Base-by-base conservation (phyloP, 306 rosid genomes). In the Acacia confusa region DNA sequence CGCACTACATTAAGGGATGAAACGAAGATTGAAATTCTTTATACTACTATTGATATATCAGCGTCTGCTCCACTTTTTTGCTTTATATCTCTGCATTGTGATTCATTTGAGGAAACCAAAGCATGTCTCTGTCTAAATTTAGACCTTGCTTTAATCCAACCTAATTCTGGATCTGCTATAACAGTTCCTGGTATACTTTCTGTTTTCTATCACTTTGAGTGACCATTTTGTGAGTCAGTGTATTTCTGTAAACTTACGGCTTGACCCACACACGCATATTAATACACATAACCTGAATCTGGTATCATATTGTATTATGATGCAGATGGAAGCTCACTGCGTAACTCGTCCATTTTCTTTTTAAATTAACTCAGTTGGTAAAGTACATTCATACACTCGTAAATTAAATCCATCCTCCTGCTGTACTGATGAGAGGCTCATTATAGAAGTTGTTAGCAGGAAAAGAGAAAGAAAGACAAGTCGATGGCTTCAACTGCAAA, bases 21-120 rank as follows among this genome's bases (percentile, higher is more conserved):
- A 83, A 80, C 77, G 25, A 40, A 68, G 44, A 83, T 50, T 78
- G 76, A 65, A 60, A 86, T 84, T 86, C 85, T 86, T 0, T 78
- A 32, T 58, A 69, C 72, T 61, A 10, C 22, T 74, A 3, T 48
- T 34, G 19, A 19, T 76, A 60, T 80, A 77, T 80, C 70, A 0
- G 66, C n/a, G 77, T 80, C 19, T 41, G 43, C 65, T 68, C 32
- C 20, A 5, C 13, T 5, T 25, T 43, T 11, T 13, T 70, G 53
- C 50, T 70, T 43, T 40, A 79, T 73, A 32, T 73, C 71, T 83
- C 71, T 83, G 53, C 67, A 22, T 76, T 77, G 43, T 70, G 50
- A 57, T 72, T 72, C 44, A 25, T 48, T 44, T 44, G 45, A 52
- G 55, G 52, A 32, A 76, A 53, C 55, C 48, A 63, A 82, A 79